These are phyloP conservation scores for Cynanchum wilfordii DNA, from an alignment of 257 asterid genomes.

Conservation along the genomic window DNA sequence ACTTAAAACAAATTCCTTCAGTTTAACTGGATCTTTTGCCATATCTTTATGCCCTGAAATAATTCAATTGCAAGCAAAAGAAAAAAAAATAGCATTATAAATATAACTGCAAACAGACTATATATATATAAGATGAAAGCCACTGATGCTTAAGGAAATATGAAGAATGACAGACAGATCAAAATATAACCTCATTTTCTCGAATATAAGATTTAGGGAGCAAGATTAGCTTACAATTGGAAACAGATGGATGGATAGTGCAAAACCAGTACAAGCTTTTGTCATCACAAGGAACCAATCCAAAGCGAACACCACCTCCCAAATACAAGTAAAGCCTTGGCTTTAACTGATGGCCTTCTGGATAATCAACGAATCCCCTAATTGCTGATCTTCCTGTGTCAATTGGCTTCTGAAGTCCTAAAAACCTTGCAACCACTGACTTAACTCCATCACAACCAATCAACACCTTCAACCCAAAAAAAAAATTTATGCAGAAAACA, in stretches of 20 bases:
- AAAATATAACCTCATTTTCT: background rate
- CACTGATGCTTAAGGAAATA: background rate
- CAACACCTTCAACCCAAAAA: slow-evolving; percentile 40
- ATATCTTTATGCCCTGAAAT: background rate
- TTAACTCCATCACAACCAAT: slow-evolving; percentile 88
- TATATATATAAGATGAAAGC: background rate
- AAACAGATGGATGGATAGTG: slow-evolving; percentile 42
- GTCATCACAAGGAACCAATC: slow-evolving; percentile 53
- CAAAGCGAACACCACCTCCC: slow-evolving; percentile 66
- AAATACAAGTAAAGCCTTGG: slow-evolving; percentile 42
- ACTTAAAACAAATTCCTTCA: slow-evolving; percentile 57
- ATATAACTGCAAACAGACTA: background rate
- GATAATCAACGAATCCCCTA: slow-evolving; percentile 58
- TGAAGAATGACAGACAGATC: background rate
- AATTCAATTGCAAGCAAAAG: background rate
- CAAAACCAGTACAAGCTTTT: slow-evolving; percentile 70
- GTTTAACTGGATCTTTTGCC: slow-evolving; percentile 37
- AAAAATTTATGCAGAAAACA: background rate
- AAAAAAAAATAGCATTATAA: background rate
- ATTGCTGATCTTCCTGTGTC: slow-evolving; percentile 53
- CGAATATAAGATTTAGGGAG: background rate
- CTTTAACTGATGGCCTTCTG: slow-evolving; percentile 52
- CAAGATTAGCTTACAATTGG: slow-evolving; percentile 42
- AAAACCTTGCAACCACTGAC: slow-evolving; percentile 62
- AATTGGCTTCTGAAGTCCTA: slow-evolving; percentile 56